Conservation (phyloP, 305 asterid genomes). For the Solanum chacoense region DNA sequence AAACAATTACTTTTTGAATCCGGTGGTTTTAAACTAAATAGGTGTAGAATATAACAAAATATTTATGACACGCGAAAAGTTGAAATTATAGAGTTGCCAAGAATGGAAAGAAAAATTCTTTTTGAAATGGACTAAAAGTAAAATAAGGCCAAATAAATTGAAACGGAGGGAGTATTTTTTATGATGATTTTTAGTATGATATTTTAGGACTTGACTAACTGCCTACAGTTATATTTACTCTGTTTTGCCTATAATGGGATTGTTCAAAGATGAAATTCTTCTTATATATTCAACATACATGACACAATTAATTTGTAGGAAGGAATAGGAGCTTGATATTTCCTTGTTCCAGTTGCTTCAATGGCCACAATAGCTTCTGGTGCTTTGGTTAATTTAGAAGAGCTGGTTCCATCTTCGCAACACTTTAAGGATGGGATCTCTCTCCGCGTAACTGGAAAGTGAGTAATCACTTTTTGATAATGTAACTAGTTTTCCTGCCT, state of each 20-base stretch:
- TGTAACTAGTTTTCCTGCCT: not conserved
- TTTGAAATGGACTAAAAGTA: not conserved
- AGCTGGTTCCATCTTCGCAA: slow-evolving; percentile 58
- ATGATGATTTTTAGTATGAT: not conserved
- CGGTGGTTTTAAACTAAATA: not conserved
- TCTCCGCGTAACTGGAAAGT: slow-evolving; percentile 85
- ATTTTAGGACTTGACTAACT: not conserved
- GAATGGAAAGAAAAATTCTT: not conserved
- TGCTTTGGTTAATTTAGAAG: slow-evolving; percentile 55
- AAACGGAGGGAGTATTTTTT: not conserved
- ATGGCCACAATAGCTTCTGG: slow-evolving; percentile 53
- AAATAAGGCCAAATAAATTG: not conserved
- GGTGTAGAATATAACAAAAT: not conserved
- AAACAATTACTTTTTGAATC: not conserved
- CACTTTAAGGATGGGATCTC: slow-evolving; percentile 69
- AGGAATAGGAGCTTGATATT: not conserved
- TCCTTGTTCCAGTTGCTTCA: not conserved
- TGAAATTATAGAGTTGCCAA: not conserved
- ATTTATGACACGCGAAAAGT: not conserved
- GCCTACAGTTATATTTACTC: not conserved
- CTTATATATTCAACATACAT: not conserved
- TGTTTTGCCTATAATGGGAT: not conserved
- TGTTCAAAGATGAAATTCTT: not conserved
- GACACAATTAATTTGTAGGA: not conserved
- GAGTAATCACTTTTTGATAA: slow-evolving; percentile 10